phyloP scores from a whole-genome alignment of 2,329 filamentous ascomycete genomes.

The Fusarium buxicola region DNA sequence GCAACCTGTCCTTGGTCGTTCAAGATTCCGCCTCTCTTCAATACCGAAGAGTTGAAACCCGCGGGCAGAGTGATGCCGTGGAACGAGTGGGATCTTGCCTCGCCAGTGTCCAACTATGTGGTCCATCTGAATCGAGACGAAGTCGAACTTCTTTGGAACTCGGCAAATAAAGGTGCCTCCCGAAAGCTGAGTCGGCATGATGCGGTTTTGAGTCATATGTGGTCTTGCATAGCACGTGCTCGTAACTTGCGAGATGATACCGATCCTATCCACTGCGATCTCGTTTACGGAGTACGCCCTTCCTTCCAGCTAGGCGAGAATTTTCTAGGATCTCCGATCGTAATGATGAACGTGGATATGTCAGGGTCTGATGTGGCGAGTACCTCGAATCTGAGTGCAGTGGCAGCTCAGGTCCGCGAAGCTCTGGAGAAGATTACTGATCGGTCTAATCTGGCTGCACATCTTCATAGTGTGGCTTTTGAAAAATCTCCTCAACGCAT shows the following conservation, averaged over 20 bases:
- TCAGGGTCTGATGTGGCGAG: slow-evolving; percentile 9
- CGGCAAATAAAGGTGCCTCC: background rate
- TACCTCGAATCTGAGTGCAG: background rate
- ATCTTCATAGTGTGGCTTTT: slow-evolving; percentile 37
- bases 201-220: slow-evolving; percentile 41
- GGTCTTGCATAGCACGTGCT: slow-evolving; percentile 44
- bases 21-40: slow-evolving; percentile 12
- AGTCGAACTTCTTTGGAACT: slow-evolving; percentile 18
- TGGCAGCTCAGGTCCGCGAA: slow-evolving; percentile 26
- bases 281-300: slow-evolving; percentile 35
- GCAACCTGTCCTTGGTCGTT: slow-evolving; percentile 29
- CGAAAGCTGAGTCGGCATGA: slow-evolving; percentile 40
- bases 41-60: background rate
- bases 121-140: slow-evolving; percentile 37
- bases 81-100: slow-evolving; percentile 38
- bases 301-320: slow-evolving; percentile 17
- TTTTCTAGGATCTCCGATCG: slow-evolving; percentile 40
- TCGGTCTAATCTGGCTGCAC: slow-evolving; percentile 13
- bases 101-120: slow-evolving; percentile 39
- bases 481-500: slow-evolving; percentile 44
- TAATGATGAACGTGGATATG: slow-evolving; percentile 42
- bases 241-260: slow-evolving; percentile 15
- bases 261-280: slow-evolving; percentile 35
- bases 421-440: slow-evolving; percentile 23
- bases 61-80: slow-evolving; percentile 39